Base-by-base conservation (phyloP, 2,329 filamentous ascomycete species). In the Aspergillus ibericus region DNA sequence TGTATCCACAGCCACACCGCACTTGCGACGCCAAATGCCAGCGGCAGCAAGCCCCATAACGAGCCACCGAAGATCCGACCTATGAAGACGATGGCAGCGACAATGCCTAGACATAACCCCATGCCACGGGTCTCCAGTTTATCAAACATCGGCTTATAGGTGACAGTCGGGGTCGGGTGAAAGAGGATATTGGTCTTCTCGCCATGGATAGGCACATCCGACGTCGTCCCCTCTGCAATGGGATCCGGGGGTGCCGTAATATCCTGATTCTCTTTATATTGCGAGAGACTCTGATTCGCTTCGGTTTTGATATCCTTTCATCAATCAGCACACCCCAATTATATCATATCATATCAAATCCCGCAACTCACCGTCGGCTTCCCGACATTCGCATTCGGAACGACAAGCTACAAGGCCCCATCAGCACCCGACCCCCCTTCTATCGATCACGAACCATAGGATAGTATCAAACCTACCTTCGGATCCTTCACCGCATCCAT, bases 121-220 rank as follows among this genome's bases (percentile, higher is more conserved):
- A 85, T 86, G n/a, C 89, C 90, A 9, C 88, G 85, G 64, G 85
- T 85, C 76, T 98, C 92, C 58, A 97, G 75, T 12, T 85, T 76
- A 18, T 82, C 84, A 72, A 90, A 97, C 84, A 92, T 96, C 4
- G 93, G 92, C 74, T 96, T 91, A 71, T 92, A 96, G 78, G 88
- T 92, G 65, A 96, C 85, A 0, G 89, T 90, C 0, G 93, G 93
- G 0, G 93, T 98, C 15, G 95, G 93, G 75, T 97, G 93, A 76
- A 98, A 98, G 29, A 97, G 83, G 16, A 98, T 88, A 62, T 96
- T 97, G 3, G 95, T 98, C 83, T 95, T 97, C 72, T 98, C 93
- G 68, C 93, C 93, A 70, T 93, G 90, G 59, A 98, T 96, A 3
- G 95, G 95, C 1, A 98, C 92, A 75, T 98, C 95, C 25, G 91